phyloP scores from a whole-genome alignment of 306 rosid species.

The Luffa aegyptiaca region DNA sequence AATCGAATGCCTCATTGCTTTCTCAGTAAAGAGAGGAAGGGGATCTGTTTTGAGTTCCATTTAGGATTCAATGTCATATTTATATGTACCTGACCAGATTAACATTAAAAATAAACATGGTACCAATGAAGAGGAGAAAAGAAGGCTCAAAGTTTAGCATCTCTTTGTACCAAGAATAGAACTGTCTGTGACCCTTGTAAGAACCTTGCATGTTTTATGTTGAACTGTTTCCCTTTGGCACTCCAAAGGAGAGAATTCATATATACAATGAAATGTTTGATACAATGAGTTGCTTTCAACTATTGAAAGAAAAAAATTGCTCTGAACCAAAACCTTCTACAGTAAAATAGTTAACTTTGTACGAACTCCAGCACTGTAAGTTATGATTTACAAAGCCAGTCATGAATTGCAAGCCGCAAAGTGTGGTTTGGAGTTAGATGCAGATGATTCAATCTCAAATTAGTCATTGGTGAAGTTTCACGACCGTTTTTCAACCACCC shows the following conservation, averaged over 20 bases:
- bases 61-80: neutral
- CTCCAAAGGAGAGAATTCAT: neutral
- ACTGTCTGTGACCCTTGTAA: neutral
- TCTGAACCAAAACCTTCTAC: neutral
- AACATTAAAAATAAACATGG: neutral
- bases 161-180: neutral
- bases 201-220: neutral
- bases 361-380: neutral
- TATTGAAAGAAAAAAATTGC: neutral
- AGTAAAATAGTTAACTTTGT: neutral
- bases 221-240: neutral
- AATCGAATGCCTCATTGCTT: constrained; percentile 38
- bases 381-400: constrained; percentile 70
- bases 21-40: constrained; percentile 14
- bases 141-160: neutral
- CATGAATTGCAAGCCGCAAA: constrained; percentile 59
- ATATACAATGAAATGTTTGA: neutral
- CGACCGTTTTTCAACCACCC: constrained; percentile 66
- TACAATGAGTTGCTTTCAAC: neutral
- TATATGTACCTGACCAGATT: neutral
- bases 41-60: neutral
- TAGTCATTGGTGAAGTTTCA: constrained; percentile 78
- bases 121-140: neutral
- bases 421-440: constrained; percentile 69
- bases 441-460: constrained; percentile 48